Conservation (phyloP, 352 stramenopile genomes). For the Pythium scleroteichum region DNA sequence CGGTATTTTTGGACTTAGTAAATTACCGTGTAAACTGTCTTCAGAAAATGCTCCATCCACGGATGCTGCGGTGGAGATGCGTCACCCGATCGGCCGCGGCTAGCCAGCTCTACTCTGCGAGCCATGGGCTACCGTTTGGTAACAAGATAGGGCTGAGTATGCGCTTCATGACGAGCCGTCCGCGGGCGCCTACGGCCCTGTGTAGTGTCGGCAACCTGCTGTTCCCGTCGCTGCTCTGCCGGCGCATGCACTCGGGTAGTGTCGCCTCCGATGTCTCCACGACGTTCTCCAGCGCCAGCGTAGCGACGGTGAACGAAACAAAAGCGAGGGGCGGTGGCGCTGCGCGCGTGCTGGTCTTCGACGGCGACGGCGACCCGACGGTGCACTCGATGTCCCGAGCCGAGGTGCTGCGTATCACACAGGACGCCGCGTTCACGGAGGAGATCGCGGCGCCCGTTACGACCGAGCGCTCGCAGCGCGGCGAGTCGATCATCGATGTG, state of each 20-base stretch:
- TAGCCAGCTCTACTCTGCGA: too few relatives aligned
- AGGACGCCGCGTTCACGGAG: constrained; percentile 60
- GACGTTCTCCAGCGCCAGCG: background rate
- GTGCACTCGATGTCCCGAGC: constrained; percentile 58
- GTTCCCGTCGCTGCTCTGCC: background rate
- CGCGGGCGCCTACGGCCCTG: background rate
- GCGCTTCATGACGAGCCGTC: background rate
- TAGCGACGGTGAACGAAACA: background rate
- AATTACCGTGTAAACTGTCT: too few relatives aligned
- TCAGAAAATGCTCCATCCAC: too few relatives aligned
- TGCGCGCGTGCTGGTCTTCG: constrained; percentile 47
- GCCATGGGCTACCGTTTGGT: background rate
- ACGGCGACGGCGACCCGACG: constrained; percentile 45
- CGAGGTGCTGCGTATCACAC: constrained; percentile 57
- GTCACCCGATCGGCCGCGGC: too few relatives aligned
- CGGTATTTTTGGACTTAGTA: background rate
- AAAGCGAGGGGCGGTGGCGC: constrained; percentile 3
- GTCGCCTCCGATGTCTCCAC: background rate
- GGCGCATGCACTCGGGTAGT: background rate
- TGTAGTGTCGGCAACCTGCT: background rate
- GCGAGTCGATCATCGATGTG: constrained; percentile 23
- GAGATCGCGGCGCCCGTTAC: constrained; percentile 53
- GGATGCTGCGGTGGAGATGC: too few relatives aligned
- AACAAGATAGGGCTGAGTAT: background rate
- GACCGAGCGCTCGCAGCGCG: background rate